Evolutionary conservation across 176 grass and related monocot genomes (phyloP).

Genomic region (bread wheat (Triticum aestivum)): DNA sequence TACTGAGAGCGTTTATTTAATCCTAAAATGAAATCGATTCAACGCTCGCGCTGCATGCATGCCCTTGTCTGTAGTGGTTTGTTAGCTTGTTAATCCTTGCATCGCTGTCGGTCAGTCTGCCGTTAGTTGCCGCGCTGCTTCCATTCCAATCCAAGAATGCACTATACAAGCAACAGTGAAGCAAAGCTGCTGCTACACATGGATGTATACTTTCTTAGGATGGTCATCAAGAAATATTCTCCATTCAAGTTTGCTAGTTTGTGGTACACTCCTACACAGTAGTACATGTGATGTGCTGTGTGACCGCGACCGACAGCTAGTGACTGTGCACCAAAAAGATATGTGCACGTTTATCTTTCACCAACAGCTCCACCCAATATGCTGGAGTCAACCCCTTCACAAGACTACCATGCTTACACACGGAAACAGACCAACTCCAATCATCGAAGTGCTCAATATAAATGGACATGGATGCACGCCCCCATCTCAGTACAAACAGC

Average conservation of each 20-base stretch:
- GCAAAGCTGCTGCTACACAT: background rate
- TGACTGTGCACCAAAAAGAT: background rate
- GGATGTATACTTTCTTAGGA: background rate
- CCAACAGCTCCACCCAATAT: background rate
- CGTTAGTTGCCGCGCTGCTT: background rate
- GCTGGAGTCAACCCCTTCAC: background rate
- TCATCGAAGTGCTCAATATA: too few relatives aligned
- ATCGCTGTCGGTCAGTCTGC: background rate
- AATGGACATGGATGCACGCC: background rate
- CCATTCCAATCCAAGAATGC: background rate
- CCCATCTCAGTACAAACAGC: background rate
- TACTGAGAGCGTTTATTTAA: too few relatives aligned
- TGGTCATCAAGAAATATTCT: background rate
- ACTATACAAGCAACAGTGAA: background rate
- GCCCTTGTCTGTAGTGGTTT: background rate
- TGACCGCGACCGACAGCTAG: background rate
- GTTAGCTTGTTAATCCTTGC: too few relatives aligned
- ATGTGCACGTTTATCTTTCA: background rate
- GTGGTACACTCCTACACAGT: too few relatives aligned
- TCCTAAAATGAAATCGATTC: background rate
- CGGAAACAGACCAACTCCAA: background rate
- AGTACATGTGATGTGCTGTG: background rate
- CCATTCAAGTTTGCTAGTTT: background rate
- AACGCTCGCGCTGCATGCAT: background rate
- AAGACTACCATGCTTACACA: background rate